Conservation (phyloP, 805 yeast genomes). For the Diddensiella santjacobensis region DNA sequence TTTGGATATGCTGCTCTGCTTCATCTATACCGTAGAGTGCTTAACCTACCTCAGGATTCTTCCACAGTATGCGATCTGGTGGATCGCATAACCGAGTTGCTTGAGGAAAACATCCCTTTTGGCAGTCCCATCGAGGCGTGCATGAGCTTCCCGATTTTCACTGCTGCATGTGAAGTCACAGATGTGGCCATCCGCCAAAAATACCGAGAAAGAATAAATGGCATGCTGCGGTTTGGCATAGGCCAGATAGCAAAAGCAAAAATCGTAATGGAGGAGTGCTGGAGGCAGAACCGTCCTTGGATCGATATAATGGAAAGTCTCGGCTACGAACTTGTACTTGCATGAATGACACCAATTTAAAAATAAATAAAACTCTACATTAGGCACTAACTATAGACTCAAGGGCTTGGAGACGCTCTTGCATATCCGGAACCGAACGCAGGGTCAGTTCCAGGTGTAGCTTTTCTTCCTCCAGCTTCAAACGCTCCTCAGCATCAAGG, state of each 20-base stretch:
- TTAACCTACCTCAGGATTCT: conserved; percentile 45
- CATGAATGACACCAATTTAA: conserved; percentile 27
- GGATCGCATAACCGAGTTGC: conserved; percentile 36
- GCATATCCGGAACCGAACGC: conserved; percentile 65
- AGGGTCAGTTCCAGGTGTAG: conserved; percentile 63
- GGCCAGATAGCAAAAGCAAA: conserved; percentile 44
- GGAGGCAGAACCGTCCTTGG: conserved; percentile 55
- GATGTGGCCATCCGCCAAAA: conserved; percentile 37
- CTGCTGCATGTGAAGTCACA: conserved; percentile 56
- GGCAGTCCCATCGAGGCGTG: conserved; percentile 53
- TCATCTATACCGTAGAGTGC: conserved; percentile 54
- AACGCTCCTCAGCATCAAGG: conserved; percentile 69
- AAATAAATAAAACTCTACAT: not conserved
- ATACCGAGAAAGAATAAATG: conserved; percentile 39
- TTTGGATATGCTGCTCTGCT: conserved; percentile 53
- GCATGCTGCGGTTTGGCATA: conserved; percentile 43
- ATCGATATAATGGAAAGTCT: conserved; percentile 41
- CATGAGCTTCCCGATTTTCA: conserved; percentile 50
- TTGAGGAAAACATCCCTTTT: conserved; percentile 41
- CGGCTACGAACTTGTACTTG: conserved; percentile 44
- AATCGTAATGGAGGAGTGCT: conserved; percentile 48
- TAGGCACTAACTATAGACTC: conserved; percentile 3
- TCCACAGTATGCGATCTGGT: conserved; percentile 47
- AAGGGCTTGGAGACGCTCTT: conserved; percentile 62
- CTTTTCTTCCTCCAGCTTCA: conserved; percentile 74